Evolutionary conservation across 2,329 filamentous ascomycete genomes (phyloP), one percentile per base, ranked within the genome.

Genomic region (Endocalyx cinctus): DNA sequence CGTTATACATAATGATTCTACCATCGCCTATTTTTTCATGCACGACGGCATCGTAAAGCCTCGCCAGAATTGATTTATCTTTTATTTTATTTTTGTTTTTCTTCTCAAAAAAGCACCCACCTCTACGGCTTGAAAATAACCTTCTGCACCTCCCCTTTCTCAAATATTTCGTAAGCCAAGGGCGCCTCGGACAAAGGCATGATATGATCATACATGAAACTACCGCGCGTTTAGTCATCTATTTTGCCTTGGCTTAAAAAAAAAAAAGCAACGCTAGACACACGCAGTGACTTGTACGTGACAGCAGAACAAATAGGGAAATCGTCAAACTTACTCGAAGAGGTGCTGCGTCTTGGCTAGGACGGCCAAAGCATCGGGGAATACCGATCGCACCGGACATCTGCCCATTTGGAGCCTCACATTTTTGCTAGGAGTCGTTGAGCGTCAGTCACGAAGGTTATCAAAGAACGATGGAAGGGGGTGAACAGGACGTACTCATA

Each of bases 11-110:
- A 78, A 84, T 48, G 86, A 92, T 60, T 89, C 85, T 44, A 90
- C 86, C 0, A 72, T 92, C 13, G 82, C 87, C 25, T 92, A 90
- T 61, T 92, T 92, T 54, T 72, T 89, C 42, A 77, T 90, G 57
- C 85, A 90, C 50, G 84, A 90, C 57, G 86, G 85, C n/a, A 79
- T 89, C 43, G 84, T 90, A 33, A 92, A 90, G 66, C 86, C 86
- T 16, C 71, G 86, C 37, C 86, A 90, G 58, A 92, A 92, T 56
- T 90, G 64, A 72, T n/a, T n/a, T n/a, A n/a, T n/a, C n/a, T n/a
- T n/a, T n/a, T n/a, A n/a, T n/a, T n/a, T n/a, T n/a, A n/a, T n/a
- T n/a, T n/a, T n/a, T n/a, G n/a, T n/a, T n/a, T n/a, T n/a, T n/a
- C n/a, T n/a, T n/a, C n/a, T n/a, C n/a, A n/a, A n/a, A n/a, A 23